Base-by-base conservation (phyloP, 2,329 filamentous ascomycete species). In the Pestalotiopsis sp. region DNA sequence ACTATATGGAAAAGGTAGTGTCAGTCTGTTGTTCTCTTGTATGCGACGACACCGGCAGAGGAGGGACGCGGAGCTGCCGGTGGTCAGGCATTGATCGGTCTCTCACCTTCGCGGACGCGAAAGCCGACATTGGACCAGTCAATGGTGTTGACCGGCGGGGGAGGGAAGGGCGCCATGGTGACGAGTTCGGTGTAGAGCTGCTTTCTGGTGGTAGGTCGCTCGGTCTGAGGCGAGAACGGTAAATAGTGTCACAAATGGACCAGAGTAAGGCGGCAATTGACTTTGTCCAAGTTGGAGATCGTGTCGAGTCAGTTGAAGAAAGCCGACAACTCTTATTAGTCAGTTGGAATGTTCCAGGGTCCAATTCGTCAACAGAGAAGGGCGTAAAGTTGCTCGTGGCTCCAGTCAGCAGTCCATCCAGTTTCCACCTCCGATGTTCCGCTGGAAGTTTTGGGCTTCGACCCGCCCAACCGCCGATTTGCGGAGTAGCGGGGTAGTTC, bases 51-150 rank as follows among this genome's bases (percentile, higher is more conserved):
- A 9, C 6, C 31, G 31, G 31, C 45, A 52, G 17, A 20, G 20
- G 57, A 38, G 11, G 20, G 56, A 11, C 7, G 7, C 20, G 57
- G 23, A 23, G 27, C 6, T 36, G 27, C 20, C n/a, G 6, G 17
- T 23, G 25, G 25, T 17, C 13, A 59, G n/a, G 20, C 23, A 27
- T 14, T 9, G 7, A 27, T 27, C 27, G 11, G 25, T 25, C 63
- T 72, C 83, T 75, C 81, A 93, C 93, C 93, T 87, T 98, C 94
- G 73, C 94, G 92, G 74, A 98, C 91, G 77, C 91, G 91, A 87
- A 98, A 98, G 78, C 95, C 95, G 73, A 98, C 90, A 77, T 97
- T 92, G 80, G 88, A 89, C 95, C 95, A 98, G 86, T 98, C 94
- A 83, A 97, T 95, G 72, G 92, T 92, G 77, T 89, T 90, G 74